A percentile compares a stretch with the other conserved stretches of the same genome.
Evolutionary conservation across 2,329 filamentous ascomycete species (phyloP).

Genomic region (Colletotrichum aenigma): DNA sequence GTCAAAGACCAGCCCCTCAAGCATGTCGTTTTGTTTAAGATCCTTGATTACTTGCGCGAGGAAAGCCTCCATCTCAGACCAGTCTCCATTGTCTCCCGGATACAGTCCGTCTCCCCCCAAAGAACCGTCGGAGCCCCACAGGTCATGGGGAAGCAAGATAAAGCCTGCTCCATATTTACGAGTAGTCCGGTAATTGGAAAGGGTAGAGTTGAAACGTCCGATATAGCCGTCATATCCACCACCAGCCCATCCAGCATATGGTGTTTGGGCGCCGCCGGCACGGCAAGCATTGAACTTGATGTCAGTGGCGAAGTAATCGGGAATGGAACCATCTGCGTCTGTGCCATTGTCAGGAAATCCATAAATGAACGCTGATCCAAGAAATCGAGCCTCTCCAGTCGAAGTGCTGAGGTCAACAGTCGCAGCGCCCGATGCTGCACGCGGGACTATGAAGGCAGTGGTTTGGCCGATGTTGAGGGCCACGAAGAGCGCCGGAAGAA

Average conservation of each 20-base stretch:
- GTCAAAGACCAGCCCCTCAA: neutral
- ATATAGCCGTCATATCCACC: neutral
- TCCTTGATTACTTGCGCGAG: neutral
- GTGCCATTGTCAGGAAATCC: neutral
- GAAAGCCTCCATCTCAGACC: neutral
- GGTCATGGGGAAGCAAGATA: neutral
- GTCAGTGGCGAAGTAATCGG: neutral
- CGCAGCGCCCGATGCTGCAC: neutral
- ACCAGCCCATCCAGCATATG: neutral
- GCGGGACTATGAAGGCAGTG: neutral
- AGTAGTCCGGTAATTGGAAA: neutral
- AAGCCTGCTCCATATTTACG: neutral
- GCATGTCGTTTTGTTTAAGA: neutral
- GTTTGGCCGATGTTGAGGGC: neutral
- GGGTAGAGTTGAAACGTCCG: neutral
- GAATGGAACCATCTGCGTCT: neutral
- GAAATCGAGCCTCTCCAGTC: neutral
- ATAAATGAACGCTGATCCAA: neutral
- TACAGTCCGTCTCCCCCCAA: neutral
- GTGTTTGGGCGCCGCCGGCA: neutral
- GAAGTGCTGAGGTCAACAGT: neutral
- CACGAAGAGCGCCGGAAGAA: neutral
- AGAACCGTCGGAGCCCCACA: neutral
- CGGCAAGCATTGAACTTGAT: neutral
- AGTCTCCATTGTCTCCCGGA: neutral